These are phyloP conservation scores for Rhodosporidiobolus odoratus DNA, from an alignment of 768 basidiomycete genomes.

Conservation along the genomic window DNA sequence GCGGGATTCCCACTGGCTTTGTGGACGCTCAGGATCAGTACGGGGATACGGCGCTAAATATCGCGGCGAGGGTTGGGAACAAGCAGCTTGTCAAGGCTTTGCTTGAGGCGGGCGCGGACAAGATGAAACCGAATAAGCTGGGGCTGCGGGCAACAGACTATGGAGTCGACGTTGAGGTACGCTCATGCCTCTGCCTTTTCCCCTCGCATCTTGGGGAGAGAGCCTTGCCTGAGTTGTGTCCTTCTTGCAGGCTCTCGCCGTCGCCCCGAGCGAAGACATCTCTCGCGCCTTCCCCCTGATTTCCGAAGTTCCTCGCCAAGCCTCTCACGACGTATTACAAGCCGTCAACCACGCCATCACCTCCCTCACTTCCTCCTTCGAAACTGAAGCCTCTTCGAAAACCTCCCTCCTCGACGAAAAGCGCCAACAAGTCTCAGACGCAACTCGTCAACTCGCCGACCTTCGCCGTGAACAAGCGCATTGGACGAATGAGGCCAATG, in stretches of 20 bases:
- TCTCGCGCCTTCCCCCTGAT: neutral
- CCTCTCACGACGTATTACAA: slow-evolving; percentile 78
- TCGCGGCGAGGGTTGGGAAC: slow-evolving; percentile 90
- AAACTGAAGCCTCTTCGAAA: slow-evolving; percentile 74
- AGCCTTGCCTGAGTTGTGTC: slow-evolving; percentile 42
- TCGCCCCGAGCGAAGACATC: slow-evolving; percentile 59
- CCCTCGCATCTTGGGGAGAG: slow-evolving; percentile 19
- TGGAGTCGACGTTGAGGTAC: slow-evolving; percentile 57
- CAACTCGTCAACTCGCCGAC: slow-evolving; percentile 83
- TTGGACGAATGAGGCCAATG: slow-evolving; percentile 67
- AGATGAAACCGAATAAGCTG: slow-evolving; percentile 79
- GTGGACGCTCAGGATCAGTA: slow-evolving; percentile 90
- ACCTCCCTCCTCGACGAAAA: slow-evolving; percentile 81
- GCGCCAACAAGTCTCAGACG: slow-evolving; percentile 76
- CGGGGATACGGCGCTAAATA: slow-evolving; percentile 92
- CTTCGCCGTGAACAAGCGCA: slow-evolving; percentile 75
- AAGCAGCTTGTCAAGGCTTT: slow-evolving; percentile 76
- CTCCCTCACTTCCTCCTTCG: slow-evolving; percentile 69
- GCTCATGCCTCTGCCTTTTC: neutral
- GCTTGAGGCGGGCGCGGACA: slow-evolving; percentile 88
- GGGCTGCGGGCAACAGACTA: slow-evolving; percentile 91
- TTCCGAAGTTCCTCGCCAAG: slow-evolving; percentile 56
- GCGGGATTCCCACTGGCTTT: slow-evolving; percentile 62
- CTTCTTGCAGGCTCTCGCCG: slow-evolving; percentile 66
- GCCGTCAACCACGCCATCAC: slow-evolving; percentile 84